A percentile compares a stretch with the other conserved stretches of the same genome.
These are phyloP conservation scores for Colletotrichum sp. DNA, from an alignment of 2,329 filamentous ascomycete genomes.

Conservation along the genomic window DNA sequence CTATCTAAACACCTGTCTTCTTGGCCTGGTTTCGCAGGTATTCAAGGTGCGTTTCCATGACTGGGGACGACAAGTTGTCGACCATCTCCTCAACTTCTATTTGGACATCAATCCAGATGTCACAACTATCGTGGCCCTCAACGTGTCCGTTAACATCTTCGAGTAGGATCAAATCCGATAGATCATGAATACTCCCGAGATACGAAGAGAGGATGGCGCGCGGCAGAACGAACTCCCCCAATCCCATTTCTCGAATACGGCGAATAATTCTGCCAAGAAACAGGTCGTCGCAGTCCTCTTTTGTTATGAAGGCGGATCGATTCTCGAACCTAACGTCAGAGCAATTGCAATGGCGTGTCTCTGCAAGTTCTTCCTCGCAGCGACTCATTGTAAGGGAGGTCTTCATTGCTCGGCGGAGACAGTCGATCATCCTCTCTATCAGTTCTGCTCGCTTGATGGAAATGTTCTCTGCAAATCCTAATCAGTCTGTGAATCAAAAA, in stretches of 20 bases:
- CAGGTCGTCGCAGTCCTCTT: not conserved
- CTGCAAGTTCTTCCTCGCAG: not conserved
- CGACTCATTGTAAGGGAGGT: not conserved
- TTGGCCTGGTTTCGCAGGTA: not conserved
- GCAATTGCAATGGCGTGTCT: no score
- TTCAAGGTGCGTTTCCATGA: not conserved
- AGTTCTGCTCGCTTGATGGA: not conserved
- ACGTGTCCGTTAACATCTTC: not conserved
- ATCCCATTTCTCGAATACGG: not conserved
- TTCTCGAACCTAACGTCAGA: no score
- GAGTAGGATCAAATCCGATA: not conserved
- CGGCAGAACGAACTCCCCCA: not conserved
- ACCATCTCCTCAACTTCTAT: not conserved
- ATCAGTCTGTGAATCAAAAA: not conserved
- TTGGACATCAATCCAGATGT: not conserved
- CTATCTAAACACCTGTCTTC: not conserved
- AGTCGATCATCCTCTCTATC: not conserved
- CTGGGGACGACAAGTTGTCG: not conserved
- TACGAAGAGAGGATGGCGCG: not conserved
- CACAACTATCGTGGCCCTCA: not conserved
- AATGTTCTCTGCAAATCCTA: not conserved
- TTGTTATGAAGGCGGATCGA: not conserved
- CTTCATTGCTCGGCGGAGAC: not conserved
- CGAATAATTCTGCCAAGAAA: not conserved
- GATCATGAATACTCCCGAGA: not conserved